Base-by-base conservation (phyloP, 2,329 filamentous ascomycete genomes). In the Talaromyces verruculosus region DNA sequence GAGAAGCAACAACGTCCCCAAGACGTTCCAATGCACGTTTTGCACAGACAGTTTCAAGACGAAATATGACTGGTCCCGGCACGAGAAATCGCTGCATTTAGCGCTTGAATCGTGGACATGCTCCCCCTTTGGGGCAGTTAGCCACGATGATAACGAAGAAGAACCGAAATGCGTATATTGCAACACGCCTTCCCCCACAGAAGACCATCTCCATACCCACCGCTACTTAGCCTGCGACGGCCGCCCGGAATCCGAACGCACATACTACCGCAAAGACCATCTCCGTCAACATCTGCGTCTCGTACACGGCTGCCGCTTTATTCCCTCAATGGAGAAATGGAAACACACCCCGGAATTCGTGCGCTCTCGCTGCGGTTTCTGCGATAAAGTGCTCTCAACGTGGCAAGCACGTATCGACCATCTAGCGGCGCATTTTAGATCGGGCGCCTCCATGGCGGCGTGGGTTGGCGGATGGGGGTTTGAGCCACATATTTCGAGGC, bases 241-340 rank as follows among this genome's bases (percentile, higher is more conserved):
- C 61, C 84, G 84, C 66, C 81, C 82, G 2, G 65, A 79, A 0
- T 80, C 82, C 43, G 78, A 82, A 41, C 77, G 83, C 25, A 86
- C 83, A 1, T 87, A 86, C 73, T 86, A 84, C 71, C 78, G 84
- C 28, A 86, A 86, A 72, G 84, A 87, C 67, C 84, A 87, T 69
- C 76, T 87, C 0, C 77, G 83, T 47, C 84, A 87, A 69, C 84
- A 87, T 71, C 72, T 86, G 37, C 79, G 83, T 19, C 75, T 86
- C 30, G 83, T 85, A 75, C 84, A 87, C 69, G 79, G 79, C 49
- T 82, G 81, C 68, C 83, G 82, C 66, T 80, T 85, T 74, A 77
- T 72, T 0, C 75, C 76, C 30, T 66, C 68, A 45, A 85, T 87
- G 82, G 83, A 86, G 7, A 75, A 73, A 11, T 87, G 85, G 85